Conservation (phyloP, 345 rosid genomes). For the Turnera subulata region DNA sequence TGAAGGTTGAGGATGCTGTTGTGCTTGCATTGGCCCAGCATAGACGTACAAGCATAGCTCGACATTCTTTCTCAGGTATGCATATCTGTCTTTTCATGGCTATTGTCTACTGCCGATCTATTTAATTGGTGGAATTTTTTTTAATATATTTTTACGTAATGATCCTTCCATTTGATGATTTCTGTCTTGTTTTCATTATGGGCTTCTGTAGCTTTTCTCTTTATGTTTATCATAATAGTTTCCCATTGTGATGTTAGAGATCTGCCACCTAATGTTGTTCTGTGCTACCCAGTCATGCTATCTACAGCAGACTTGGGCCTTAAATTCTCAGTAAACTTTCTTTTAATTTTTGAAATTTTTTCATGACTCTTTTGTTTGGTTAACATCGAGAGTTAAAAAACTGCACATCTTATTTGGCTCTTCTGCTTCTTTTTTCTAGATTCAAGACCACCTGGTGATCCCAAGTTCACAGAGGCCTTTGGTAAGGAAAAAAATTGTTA, state of each 20-base stretch:
- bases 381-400: too few species aligned
- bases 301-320: too few species aligned
- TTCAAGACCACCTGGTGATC: slow-evolving; percentile 52
- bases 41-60: slow-evolving; percentile 54
- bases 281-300: too few species aligned
- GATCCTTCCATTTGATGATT: not conserved
- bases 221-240: too few species aligned
- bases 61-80: slow-evolving; percentile 48
- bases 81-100: not conserved
- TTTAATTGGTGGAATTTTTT: not conserved
- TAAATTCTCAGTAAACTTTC: too few species aligned
- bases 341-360: too few species aligned
- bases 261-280: too few species aligned
- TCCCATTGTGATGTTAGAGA: too few species aligned
- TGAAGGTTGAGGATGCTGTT: slow-evolving; percentile 91
- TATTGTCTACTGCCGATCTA: not conserved
- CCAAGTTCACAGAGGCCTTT: slow-evolving; percentile 65
- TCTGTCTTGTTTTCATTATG: not conserved
- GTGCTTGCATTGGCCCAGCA: slow-evolving; percentile 58
- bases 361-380: too few species aligned
- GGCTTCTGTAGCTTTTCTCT: too few species aligned
- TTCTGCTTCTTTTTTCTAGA: slow-evolving; percentile 40
- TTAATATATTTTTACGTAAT: not conserved
- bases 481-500: slow-evolving; percentile 42
- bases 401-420: not conserved